Evolutionary conservation across 257 asterid genomes (phyloP), one percentile per base, ranked within the genome.

Genomic region (Penstemon eatonii): DNA sequence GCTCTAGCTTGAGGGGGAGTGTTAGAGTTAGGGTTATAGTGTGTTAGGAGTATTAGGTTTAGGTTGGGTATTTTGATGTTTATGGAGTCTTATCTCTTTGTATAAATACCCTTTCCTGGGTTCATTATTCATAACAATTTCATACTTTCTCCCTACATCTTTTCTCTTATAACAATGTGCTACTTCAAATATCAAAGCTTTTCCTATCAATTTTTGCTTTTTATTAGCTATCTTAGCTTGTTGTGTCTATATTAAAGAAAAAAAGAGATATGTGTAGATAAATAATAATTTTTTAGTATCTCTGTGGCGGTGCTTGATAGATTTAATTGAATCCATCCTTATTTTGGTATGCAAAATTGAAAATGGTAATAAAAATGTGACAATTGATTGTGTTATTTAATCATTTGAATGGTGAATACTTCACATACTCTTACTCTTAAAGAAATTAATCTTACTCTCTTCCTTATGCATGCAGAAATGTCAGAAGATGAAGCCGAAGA

Each of bases 401-500:
- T 60, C 15, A 42, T 40, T 44, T 61, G 63, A 45, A 63, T 43
- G 52, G 3, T 13, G 60, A 57, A 15, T 50, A 47, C 59, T 19
- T 56, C 46, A 18, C 52, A 9, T 60, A n/a, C 56, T 59, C 25
- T 4, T 38, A 66, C 56, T 59, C 25, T 4, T 38, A 66, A 36
- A 55, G 7, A 18, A 25, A 15, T 43, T 25, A 63, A 40, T 47
- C 63, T 74, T 45, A 11, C 37, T 44, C 55, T 54, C 43, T 64
- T 62, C 71, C 49, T 76, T 43, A 57, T 73, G 71, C 60, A 60
- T 73, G 75, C 95, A 93, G 99, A 93, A 84, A 85, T 88, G 61
- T 93, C 99, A 15, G 99, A 91, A 78, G 99, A 93, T 76, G 96
- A 94, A 83, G 99, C 97, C 15, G 99, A 94, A 82, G 91, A 89